Evolutionary conservation across 2,329 filamentous ascomycete genomes (phyloP).

Genomic region (Aaosphaeria pasadenensis): DNA sequence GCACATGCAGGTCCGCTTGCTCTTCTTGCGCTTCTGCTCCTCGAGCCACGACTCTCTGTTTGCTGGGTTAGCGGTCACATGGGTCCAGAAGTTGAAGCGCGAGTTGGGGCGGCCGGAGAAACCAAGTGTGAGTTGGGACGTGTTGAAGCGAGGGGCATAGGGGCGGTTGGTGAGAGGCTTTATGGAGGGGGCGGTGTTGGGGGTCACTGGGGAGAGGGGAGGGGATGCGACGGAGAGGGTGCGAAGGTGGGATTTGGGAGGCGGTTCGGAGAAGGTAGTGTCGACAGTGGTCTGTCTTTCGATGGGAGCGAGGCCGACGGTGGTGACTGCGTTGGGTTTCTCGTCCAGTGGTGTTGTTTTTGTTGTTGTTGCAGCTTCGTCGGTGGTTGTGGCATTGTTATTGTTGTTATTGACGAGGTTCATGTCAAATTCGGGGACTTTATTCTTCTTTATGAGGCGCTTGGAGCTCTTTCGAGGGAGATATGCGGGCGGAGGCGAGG

Average conservation of each 20-base stretch:
- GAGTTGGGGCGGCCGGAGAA: conserved; percentile 22
- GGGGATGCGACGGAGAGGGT: conserved; percentile 13
- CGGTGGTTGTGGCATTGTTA: no score
- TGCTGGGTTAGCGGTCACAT: conserved; percentile 24
- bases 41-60: conserved; percentile 54
- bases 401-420: no score
- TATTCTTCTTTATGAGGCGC: no score
- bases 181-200: neutral
- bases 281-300: neutral
- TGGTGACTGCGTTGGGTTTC: neutral
- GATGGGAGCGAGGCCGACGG: neutral
- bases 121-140: conserved; percentile 15
- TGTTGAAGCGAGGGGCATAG: conserved; percentile 9
- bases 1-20: conserved; percentile 47
- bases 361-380: no score
- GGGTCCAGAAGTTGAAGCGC: conserved; percentile 31
- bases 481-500: no score
- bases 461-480: no score
- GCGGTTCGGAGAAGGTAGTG: neutral
- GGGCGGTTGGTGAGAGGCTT: neutral
- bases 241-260: neutral
- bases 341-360: neutral
- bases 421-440: no score
- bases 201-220: neutral
- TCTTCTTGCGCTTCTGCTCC: conserved; percentile 47